Conservation (phyloP, 257 asterid species). For the Pogostemon cablin region DNA sequence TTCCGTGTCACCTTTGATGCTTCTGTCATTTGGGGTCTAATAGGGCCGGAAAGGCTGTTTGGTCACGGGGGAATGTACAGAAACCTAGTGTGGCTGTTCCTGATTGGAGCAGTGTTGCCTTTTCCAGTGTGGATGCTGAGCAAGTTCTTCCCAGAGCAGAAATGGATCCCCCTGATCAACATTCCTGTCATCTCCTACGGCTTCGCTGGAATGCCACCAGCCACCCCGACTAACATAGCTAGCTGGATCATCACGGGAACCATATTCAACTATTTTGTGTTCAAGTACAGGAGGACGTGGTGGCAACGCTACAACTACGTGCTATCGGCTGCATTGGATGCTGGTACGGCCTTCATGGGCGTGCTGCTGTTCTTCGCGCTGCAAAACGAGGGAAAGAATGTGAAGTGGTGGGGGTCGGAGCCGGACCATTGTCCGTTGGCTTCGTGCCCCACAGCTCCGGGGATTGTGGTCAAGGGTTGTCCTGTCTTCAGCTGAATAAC, state of each 20-base stretch:
- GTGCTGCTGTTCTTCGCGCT: constrained; percentile 74
- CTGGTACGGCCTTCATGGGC: constrained; percentile 97
- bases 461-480: constrained; percentile 70
- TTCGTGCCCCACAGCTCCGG: constrained; percentile 88
- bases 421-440: constrained; percentile 92
- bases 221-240: constrained; percentile 91
- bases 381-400: constrained; percentile 65
- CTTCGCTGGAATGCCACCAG: constrained; percentile 97
- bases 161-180: constrained; percentile 88
- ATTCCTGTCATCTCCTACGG: constrained; percentile 87
- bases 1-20: constrained; percentile 81
- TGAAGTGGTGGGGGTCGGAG: constrained; percentile 92
- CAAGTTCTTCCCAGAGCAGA: constrained; percentile 72
- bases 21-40: constrained; percentile 89
- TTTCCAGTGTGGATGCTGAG: constrained; percentile 87
- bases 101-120: constrained; percentile 80
- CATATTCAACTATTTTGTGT: constrained; percentile 81
- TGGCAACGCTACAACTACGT: constrained; percentile 92
- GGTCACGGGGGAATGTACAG: constrained; percentile 77
- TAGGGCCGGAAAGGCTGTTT: constrained; percentile 77
- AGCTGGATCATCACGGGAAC: constrained; percentile 87
- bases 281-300: constrained; percentile 76
- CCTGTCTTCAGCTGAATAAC: constrained; percentile 63
- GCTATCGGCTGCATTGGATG: constrained; percentile 88
- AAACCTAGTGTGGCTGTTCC: constrained; percentile 88